Conservation (phyloP, 169 alveolate species). For the Theileria annulata region DNA sequence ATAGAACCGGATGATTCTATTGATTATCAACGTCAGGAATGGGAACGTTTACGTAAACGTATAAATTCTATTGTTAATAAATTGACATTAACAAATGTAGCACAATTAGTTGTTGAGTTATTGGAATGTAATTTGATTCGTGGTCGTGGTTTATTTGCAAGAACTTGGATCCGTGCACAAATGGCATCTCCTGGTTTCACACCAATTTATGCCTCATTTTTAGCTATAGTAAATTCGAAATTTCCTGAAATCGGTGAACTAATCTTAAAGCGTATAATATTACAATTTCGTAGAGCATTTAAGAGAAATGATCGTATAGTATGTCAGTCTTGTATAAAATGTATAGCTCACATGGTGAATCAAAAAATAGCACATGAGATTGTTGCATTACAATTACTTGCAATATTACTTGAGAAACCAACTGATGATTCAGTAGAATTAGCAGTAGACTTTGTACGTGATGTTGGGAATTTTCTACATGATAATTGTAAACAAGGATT, state of each 20-base stretch:
- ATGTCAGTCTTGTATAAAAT: constrained; percentile 91
- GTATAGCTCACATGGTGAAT: constrained; percentile 96
- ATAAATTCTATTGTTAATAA: constrained; percentile 95
- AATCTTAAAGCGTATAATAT: constrained; percentile 87
- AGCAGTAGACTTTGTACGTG: constrained; percentile 86
- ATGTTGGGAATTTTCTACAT: constrained; percentile 93
- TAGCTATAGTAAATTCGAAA: constrained; percentile 95
- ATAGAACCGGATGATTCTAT: constrained; percentile 84
- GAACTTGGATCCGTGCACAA: constrained; percentile 95
- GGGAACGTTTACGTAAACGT: constrained; percentile 95
- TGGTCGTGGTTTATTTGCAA: constrained; percentile 97
- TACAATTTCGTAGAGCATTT: constrained; percentile 91
- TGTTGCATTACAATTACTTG: constrained; percentile 91
- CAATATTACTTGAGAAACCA: constrained; percentile 91
- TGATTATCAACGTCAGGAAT: constrained; percentile 93
- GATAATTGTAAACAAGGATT: constrained; percentile 92
- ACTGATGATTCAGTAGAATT: constrained; percentile 97
- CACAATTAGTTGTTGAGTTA: constrained; percentile 86
- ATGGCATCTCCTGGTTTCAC: constrained; percentile 97
- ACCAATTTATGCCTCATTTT: constrained; percentile 94
- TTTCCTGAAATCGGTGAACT: constrained; percentile 97
- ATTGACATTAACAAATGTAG: constrained; percentile 87
- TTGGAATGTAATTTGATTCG: constrained; percentile 95
- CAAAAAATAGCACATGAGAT: constrained; percentile 89
- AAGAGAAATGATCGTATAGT: constrained; percentile 91